phyloP scores from a whole-genome alignment of 331 rosid species.

The Quercus tomentella region DNA sequence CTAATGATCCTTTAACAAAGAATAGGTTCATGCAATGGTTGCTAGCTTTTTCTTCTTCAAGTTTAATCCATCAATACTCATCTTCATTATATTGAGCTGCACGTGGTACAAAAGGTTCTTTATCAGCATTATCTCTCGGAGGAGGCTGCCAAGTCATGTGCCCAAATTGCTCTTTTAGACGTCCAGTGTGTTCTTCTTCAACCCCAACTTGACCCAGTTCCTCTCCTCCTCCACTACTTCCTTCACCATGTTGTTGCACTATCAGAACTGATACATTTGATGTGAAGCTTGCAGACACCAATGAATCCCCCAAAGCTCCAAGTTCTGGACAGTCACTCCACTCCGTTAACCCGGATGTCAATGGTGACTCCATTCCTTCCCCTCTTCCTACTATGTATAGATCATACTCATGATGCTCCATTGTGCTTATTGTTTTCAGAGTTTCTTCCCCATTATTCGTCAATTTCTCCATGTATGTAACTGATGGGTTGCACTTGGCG shows the following conservation, averaged over 20 bases:
- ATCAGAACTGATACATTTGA: slow-evolving; percentile 26
- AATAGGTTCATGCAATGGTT: too few species aligned
- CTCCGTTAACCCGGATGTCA: slow-evolving; percentile 25
- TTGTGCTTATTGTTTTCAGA: slow-evolving; percentile 11
- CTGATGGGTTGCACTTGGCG: slow-evolving; percentile 6
- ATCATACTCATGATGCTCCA: slow-evolving; percentile 16
- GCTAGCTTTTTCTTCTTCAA: too few species aligned
- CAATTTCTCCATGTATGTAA: slow-evolving; percentile 14
- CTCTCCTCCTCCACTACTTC: not conserved
- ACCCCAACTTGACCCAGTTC: not conserved
- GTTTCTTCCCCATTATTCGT: slow-evolving; percentile 40
- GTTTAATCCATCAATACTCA: too few species aligned
- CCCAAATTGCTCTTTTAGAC: not conserved
- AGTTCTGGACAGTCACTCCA: slow-evolving; percentile 39
- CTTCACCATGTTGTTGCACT: slow-evolving; percentile 10
- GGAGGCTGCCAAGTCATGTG: not conserved
- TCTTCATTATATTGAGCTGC: not conserved
- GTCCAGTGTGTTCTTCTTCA: not conserved
- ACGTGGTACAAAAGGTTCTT: not conserved
- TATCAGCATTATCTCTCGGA: not conserved
- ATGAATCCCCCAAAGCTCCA: slow-evolving; percentile 33
- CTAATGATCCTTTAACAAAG: too few species aligned
- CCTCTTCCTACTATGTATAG: slow-evolving; percentile 37
- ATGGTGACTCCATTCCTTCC: slow-evolving; percentile 15
- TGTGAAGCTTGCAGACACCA: slow-evolving; percentile 36